phyloP scores from a whole-genome alignment of 352 stramenopile species.

The Phytophthora sp. region DNA sequence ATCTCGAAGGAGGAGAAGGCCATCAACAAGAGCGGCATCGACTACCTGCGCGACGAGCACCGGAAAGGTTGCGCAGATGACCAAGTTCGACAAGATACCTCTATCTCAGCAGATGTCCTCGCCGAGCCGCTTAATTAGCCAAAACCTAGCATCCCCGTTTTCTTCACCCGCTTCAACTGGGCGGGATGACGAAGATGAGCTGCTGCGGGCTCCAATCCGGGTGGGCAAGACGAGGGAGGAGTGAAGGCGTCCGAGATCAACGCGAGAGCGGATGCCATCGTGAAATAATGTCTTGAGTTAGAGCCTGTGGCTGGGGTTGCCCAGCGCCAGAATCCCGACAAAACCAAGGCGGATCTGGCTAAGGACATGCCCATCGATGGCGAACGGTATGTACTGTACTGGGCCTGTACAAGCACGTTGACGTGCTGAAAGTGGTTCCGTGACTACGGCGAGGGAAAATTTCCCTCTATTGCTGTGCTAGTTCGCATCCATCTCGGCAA shows the following conservation, averaged over 20 bases:
- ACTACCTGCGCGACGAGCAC: background rate
- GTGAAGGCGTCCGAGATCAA: conserved; percentile 12
- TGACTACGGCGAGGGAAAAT: background rate
- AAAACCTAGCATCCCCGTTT: background rate
- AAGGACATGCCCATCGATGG: background rate
- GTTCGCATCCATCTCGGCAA: background rate
- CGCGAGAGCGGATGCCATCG: background rate
- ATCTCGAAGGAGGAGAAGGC: background rate
- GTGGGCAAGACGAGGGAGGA: background rate
- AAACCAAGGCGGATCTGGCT: background rate
- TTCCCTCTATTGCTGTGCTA: background rate
- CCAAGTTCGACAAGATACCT: conserved; percentile 2
- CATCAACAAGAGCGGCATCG: background rate
- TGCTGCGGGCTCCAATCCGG: conserved; percentile 5
- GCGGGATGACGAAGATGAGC: conserved; percentile 15
- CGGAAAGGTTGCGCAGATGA: conserved; percentile 2
- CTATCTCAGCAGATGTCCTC: background rate
- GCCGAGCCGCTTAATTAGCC: background rate
- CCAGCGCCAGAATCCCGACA: background rate
- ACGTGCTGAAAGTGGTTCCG: conserved; percentile 15
- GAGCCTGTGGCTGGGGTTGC: conserved; percentile 16
- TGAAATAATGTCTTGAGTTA: conserved; percentile 1
- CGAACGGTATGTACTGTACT: conserved; percentile 8
- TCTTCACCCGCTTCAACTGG: conserved; percentile 1
- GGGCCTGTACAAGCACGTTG: conserved; percentile 10